Evolutionary conservation across 257 asterid species (phyloP).

Genomic region (Cordia subcordata): DNA sequence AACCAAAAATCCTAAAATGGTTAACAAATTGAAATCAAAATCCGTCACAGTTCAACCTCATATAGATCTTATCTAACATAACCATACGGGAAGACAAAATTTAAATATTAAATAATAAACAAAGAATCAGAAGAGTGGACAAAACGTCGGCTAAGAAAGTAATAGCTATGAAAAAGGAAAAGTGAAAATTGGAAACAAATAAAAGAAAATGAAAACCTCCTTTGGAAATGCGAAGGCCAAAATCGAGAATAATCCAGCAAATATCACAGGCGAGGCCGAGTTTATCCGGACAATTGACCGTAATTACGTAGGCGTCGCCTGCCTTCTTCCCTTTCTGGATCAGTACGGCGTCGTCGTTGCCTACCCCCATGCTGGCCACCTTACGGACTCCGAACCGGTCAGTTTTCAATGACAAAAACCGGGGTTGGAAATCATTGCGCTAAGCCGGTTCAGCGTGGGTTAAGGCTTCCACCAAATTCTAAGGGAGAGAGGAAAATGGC

Average conservation of each 20-base stretch:
- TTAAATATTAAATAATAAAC: conserved; percentile 9
- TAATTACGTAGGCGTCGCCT: conserved; percentile 60
- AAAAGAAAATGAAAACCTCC: conserved; percentile 34
- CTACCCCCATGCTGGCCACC: conserved; percentile 31
- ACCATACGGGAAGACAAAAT: background rate
- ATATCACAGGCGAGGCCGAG: conserved; percentile 73
- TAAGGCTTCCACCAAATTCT: background rate
- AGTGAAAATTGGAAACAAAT: background rate
- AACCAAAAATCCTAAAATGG: too few species aligned
- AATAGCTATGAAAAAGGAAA: background rate
- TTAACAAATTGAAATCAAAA: too few species aligned
- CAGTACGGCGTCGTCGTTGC: conserved; percentile 55
- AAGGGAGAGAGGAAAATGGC: background rate
- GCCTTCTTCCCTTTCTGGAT: conserved; percentile 58
- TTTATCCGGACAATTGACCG: conserved; percentile 65
- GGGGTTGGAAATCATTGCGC: background rate
- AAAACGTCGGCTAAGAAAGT: background rate
- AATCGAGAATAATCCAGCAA: conserved; percentile 56
- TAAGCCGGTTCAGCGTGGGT: background rate
- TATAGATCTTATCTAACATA: too few species aligned
- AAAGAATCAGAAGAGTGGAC: conserved; percentile 4
- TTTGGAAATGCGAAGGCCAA: conserved; percentile 56
- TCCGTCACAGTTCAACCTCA: too few species aligned
- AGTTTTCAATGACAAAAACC: background rate
- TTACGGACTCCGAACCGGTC: background rate